Evolutionary conservation across 768 basidiomycete genomes (phyloP).

Genomic region (Trametes cinnabarina): DNA sequence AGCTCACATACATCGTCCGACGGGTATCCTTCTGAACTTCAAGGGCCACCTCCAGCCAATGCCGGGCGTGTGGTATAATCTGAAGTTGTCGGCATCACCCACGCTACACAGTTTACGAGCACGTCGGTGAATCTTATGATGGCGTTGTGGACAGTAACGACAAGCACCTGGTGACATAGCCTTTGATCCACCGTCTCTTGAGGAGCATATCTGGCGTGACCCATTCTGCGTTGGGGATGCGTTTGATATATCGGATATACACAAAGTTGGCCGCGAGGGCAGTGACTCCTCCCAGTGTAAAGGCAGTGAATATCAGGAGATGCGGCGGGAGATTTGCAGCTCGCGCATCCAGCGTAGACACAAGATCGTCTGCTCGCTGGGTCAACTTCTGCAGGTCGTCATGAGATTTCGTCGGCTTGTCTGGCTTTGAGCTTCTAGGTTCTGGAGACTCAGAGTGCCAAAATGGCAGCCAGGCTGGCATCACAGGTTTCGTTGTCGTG

Average conservation of each 20-base stretch:
- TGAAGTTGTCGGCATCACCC: conserved; percentile 86
- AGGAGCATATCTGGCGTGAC: conserved; percentile 61
- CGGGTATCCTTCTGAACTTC: conserved; percentile 66
- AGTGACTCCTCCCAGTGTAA: conserved; percentile 28
- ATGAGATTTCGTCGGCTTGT: not conserved
- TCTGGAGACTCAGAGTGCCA: not conserved
- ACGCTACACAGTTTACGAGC: conserved; percentile 45
- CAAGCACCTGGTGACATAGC: conserved; percentile 73
- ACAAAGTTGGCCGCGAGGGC: conserved; percentile 41
- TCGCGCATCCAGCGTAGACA: not conserved
- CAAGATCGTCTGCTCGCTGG: not conserved
- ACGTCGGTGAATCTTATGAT: not conserved
- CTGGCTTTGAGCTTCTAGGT: no score
- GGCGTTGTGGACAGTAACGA: not conserved
- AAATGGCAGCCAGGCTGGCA: conserved; percentile 5
- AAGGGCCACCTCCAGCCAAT: conserved; percentile 74
- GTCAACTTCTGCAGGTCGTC: not conserved
- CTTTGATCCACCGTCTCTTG: conserved; percentile 67
- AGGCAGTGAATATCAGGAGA: conserved; percentile 32
- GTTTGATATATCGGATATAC: conserved; percentile 51
- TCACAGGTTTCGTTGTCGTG: not conserved
- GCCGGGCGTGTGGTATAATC: conserved; percentile 81
- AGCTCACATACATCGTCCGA: conserved; percentile 40
- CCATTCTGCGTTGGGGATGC: conserved; percentile 67
- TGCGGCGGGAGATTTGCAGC: conserved; percentile 10